Conservation (phyloP, 352 stramenopile genomes). For the Phytophthora constricta region DNA sequence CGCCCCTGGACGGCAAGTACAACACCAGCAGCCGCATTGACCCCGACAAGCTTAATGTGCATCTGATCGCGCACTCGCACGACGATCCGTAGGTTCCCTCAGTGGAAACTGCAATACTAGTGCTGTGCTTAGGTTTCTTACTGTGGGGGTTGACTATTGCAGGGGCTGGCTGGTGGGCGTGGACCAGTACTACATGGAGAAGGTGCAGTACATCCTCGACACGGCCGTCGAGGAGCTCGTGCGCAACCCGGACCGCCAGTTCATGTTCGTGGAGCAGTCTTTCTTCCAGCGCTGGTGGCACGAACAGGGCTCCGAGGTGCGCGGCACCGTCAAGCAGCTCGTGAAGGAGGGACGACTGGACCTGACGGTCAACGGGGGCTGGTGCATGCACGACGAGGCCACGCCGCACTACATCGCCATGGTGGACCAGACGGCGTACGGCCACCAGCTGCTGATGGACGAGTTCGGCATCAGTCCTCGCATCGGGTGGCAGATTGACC, state of each 20-base stretch:
- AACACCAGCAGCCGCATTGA: conserved; percentile 59
- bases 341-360: conserved; percentile 92
- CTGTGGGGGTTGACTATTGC: conserved; percentile 2
- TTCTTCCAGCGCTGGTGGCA: conserved; percentile 98
- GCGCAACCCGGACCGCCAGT: conserved; percentile 91
- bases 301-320: conserved; percentile 81
- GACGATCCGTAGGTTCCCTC: conserved; percentile 91
- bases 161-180: conserved; percentile 96
- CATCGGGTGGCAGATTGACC: conserved; percentile 99
- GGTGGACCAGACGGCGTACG: conserved; percentile 98
- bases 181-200: conserved; percentile 96
- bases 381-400: conserved; percentile 99
- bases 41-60: conserved; percentile 92
- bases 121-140: too few relatives aligned
- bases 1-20: conserved; percentile 71
- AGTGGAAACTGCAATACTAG: too few relatives aligned
- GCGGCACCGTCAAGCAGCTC: conserved; percentile 83
- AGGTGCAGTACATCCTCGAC: conserved; percentile 96
- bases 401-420: conserved; percentile 96
- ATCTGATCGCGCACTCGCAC: conserved; percentile 97
- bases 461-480: conserved; percentile 94
- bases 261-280: conserved; percentile 95
- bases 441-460: conserved; percentile 94
- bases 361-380: conserved; percentile 96
- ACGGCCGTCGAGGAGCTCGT: conserved; percentile 90